These are phyloP conservation scores for Rhynchospora breviuscula DNA, from an alignment of 176 grass and related monocot genomes.

Conservation along the genomic window DNA sequence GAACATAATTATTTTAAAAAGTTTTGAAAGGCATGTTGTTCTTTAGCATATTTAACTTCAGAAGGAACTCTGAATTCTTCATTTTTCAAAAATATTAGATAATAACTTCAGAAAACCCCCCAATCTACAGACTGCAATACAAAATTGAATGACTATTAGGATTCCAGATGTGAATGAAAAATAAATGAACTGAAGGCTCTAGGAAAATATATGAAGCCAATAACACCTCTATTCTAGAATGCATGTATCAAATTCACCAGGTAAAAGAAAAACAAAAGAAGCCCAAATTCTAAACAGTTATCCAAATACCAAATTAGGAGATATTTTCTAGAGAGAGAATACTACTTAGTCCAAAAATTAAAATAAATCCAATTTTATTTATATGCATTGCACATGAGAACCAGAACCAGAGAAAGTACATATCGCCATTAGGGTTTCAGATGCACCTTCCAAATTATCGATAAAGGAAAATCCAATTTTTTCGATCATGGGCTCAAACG, in stretches of 20 bases:
- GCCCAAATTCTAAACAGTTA: background rate
- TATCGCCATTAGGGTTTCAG: background rate
- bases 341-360: too few relatives aligned
- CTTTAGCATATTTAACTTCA: background rate
- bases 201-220: background rate
- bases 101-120: background rate
- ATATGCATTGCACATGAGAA: background rate
- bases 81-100: background rate
- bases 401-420: background rate
- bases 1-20: background rate
- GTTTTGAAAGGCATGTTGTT: background rate
- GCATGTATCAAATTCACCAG: background rate
- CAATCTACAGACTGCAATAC: background rate
- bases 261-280: background rate
- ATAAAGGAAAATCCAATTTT: background rate
- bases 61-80: background rate
- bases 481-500: background rate
- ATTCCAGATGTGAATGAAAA: background rate
- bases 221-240: background rate
- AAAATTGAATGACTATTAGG: background rate
- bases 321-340: background rate
- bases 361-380: too few relatives aligned
- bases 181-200: background rate
- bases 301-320: background rate
- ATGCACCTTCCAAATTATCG: background rate